A percentile compares a stretch with the other conserved stretches of the same genome.
These are phyloP conservation scores for Mycena vitilis DNA, from an alignment of 768 basidiomycete species.

Conservation along the genomic window DNA sequence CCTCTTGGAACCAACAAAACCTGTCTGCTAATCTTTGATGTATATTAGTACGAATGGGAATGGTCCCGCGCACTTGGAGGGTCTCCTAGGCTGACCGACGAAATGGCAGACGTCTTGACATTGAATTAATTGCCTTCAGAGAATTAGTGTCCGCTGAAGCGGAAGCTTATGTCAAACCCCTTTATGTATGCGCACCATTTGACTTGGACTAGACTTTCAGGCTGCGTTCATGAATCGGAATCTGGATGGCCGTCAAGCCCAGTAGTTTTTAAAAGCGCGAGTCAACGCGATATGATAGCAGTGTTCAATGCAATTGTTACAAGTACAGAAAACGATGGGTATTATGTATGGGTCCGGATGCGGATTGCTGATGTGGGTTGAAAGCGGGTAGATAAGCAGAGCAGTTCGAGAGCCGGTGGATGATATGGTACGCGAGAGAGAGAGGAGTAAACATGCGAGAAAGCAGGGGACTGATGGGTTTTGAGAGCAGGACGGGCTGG, in stretches of 20 bases:
- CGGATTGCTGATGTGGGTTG: slow-evolving; percentile 9
- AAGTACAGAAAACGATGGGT: slow-evolving; percentile 4
- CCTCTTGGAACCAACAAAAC: background rate
- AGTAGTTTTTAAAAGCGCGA: background rate
- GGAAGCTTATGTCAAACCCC: slow-evolving; percentile 11
- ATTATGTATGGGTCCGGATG: background rate
- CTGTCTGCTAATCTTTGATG: background rate
- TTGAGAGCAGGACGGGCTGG: background rate
- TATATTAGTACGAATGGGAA: slow-evolving; percentile 5
- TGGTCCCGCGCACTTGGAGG: background rate
- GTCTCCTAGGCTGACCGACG: background rate
- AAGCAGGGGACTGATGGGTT: background rate
- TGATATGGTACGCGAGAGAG: slow-evolving; percentile 13
- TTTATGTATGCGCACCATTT: background rate
- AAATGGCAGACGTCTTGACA: background rate
- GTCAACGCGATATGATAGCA: background rate
- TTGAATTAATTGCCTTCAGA: background rate
- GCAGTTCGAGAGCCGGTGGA: slow-evolving; percentile 23
- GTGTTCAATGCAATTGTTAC: background rate
- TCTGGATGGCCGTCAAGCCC: background rate
- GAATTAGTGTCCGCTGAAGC: background rate
- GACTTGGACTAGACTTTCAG: background rate
- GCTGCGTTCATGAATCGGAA: background rate
- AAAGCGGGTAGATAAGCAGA: slow-evolving; percentile 30
- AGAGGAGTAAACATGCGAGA: slow-evolving; percentile 6